These are phyloP conservation scores for Paecilomyces sp. DNA, from an alignment of 2,329 filamentous ascomycete genomes.

Conservation along the genomic window DNA sequence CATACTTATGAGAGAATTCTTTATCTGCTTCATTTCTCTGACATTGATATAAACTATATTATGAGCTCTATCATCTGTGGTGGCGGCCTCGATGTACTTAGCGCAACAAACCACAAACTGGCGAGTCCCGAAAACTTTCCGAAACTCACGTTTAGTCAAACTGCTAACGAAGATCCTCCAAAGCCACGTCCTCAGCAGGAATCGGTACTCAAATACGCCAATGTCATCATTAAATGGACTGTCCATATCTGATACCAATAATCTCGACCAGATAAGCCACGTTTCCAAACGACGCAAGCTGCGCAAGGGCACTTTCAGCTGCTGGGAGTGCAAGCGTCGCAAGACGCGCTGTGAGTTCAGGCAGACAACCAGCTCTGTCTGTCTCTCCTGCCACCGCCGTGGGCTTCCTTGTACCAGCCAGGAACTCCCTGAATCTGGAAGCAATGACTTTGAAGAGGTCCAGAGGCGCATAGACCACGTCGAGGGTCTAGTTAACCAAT, in stretches of 20 bases:
- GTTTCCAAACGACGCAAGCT: slow-evolving; percentile 35
- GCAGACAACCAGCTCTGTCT: slow-evolving; percentile 31
- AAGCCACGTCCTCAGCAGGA: neutral
- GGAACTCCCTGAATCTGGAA: slow-evolving; percentile 2
- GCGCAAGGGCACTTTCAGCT: slow-evolving; percentile 51
- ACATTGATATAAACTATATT: no score
- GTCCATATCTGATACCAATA: neutral
- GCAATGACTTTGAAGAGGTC: neutral
- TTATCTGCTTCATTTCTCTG: no score
- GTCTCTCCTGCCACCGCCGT: slow-evolving; percentile 41
- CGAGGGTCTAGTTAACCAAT: slow-evolving; percentile 1
- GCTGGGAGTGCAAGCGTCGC: slow-evolving; percentile 53
- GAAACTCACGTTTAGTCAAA: no score
- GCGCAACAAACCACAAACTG: no score
- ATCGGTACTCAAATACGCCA: neutral
- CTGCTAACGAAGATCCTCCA: neutral
- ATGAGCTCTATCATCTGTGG: no score
- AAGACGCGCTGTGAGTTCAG: slow-evolving; percentile 47
- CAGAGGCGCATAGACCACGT: slow-evolving; percentile 1
- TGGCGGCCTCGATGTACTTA: no score
- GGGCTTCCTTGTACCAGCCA: slow-evolving; percentile 23
- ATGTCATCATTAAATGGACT: neutral
- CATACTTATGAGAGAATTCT: no score
- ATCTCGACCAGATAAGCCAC: neutral
- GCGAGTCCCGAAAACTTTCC: no score